A percentile compares a stretch with the other conserved stretches of the same genome.
These are phyloP conservation scores for Fusarium marasasianum DNA, from an alignment of 2,329 filamentous ascomycete genomes.

Conservation along the genomic window DNA sequence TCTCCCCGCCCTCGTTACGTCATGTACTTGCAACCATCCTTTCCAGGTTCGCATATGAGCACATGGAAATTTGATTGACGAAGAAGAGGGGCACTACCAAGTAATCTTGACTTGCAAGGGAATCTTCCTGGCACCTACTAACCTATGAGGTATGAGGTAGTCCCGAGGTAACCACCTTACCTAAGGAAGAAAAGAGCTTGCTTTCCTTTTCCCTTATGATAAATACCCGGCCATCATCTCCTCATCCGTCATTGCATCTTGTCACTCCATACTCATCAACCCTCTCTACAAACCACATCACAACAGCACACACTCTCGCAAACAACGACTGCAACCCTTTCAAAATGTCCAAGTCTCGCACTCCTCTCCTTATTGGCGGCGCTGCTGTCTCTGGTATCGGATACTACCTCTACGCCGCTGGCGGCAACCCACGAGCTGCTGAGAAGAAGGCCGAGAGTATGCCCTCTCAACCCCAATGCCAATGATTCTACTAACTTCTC, in stretches of 20 bases:
- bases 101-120: slow-evolving; percentile 3
- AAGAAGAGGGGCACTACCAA: slow-evolving; percentile 21
- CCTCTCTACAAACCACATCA: not conserved
- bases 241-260: slow-evolving; percentile 5
- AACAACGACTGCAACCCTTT: not conserved
- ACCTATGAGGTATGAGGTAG: slow-evolving; percentile 26
- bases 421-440: slow-evolving; percentile 82
- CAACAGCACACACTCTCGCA: not conserved
- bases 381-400: slow-evolving; percentile 74
- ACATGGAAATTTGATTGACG: slow-evolving; percentile 22
- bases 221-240: slow-evolving; percentile 34
- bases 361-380: slow-evolving; percentile 65
- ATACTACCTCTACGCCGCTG: slow-evolving; percentile 92
- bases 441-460: slow-evolving; percentile 87
- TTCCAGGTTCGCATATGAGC: slow-evolving; percentile 28
- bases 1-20: slow-evolving; percentile 41
- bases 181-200: not conserved
- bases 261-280: slow-evolving; percentile 14
- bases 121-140: not conserved
- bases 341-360: slow-evolving; percentile 55
- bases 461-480: slow-evolving; percentile 39
- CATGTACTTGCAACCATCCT: slow-evolving; percentile 40
- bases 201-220: slow-evolving; percentile 12
- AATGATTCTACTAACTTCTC: slow-evolving; percentile 23
- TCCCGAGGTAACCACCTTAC: not conserved